phyloP scores from a whole-genome alignment of 2,329 filamentous ascomycete species.

The Tolypocladium capitatum region DNA sequence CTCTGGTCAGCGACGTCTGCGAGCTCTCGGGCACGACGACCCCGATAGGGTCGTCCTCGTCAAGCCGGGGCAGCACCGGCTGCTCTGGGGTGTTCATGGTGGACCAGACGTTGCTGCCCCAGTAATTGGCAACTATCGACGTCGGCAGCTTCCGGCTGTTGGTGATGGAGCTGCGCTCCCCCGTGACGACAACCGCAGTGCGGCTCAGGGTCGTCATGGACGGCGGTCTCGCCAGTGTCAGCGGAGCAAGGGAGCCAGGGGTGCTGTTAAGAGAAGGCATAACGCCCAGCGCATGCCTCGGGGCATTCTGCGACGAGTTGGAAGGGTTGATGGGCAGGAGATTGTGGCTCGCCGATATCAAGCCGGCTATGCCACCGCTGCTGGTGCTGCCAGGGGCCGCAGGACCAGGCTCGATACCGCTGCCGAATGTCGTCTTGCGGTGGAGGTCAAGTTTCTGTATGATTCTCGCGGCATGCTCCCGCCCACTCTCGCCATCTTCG shows the following conservation, averaged over 20 bases:
- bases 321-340: constrained; percentile 49
- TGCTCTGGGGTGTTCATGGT: constrained; percentile 14
- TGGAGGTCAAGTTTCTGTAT: constrained; percentile 89
- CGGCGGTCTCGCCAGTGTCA: constrained; percentile 71
- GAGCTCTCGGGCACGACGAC: constrained; percentile 22
- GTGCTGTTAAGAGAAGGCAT: constrained; percentile 30
- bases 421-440: constrained; percentile 56
- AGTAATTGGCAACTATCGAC: constrained; percentile 82
- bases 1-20: constrained; percentile 13
- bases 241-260: constrained; percentile 59
- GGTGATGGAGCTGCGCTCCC: constrained; percentile 58
- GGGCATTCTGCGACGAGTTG: constrained; percentile 14
- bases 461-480: constrained; percentile 74
- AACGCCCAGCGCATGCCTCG: constrained; percentile 16
- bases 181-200: constrained; percentile 67
- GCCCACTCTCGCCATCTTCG: constrained; percentile 60
- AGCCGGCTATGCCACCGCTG: constrained; percentile 62
- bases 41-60: constrained; percentile 28
- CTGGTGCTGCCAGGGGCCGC: constrained; percentile 25
- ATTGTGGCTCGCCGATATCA: constrained; percentile 75
- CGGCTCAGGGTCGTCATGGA: constrained; percentile 77
- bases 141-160: constrained; percentile 62
- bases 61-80: constrained; percentile 17
- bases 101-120: constrained; percentile 76
- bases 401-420: constrained; percentile 24